Evolutionary conservation across 108 stramenopile species (phyloP).

Genomic region (Fistulifera pelliculosa): DNA sequence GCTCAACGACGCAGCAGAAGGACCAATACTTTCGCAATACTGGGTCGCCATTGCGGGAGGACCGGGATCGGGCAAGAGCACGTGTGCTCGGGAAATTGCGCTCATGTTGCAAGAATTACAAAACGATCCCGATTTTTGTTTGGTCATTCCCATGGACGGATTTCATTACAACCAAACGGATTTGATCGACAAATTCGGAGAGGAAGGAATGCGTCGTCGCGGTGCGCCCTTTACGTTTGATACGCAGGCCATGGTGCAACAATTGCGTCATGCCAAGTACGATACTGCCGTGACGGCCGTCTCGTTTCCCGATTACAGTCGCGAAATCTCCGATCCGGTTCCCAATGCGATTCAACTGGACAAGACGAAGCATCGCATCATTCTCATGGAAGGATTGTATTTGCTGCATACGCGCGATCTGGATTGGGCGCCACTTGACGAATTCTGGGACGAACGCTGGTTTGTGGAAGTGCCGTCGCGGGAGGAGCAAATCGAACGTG

Average conservation of each 20-base stretch:
- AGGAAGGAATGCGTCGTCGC: constrained; percentile 34
- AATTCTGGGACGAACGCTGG: constrained; percentile 58
- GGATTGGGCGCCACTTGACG: constrained; percentile 28
- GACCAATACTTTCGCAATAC: too few relatives aligned
- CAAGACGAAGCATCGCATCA: constrained; percentile 15
- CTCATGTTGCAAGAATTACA: too few relatives aligned
- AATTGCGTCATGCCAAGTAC: constrained; percentile 10
- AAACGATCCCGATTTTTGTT: constrained; percentile 5
- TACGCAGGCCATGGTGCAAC: background rate
- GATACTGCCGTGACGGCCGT: constrained; percentile 2
- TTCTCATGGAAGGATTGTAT: constrained; percentile 34
- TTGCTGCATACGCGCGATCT: constrained; percentile 28
- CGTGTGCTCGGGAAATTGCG: too few relatives aligned
- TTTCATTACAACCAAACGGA: constrained; percentile 26
- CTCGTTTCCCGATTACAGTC: constrained; percentile 29
- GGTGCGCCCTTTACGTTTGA: constrained; percentile 44
- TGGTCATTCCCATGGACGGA: constrained; percentile 26
- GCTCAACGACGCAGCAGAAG: too few relatives aligned
- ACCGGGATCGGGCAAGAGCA: background rate
- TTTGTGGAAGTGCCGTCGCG: constrained; percentile 15
- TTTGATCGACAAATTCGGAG: constrained; percentile 17
- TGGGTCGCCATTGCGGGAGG: constrained; percentile 1
- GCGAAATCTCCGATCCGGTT: constrained; percentile 27
- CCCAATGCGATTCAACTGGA: constrained; percentile 20
- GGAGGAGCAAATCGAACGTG: background rate